Evolutionary conservation across 2,329 filamentous ascomycete genomes (phyloP), one percentile per base, ranked within the genome.

Genomic region (Ciborinia camelliae): DNA sequence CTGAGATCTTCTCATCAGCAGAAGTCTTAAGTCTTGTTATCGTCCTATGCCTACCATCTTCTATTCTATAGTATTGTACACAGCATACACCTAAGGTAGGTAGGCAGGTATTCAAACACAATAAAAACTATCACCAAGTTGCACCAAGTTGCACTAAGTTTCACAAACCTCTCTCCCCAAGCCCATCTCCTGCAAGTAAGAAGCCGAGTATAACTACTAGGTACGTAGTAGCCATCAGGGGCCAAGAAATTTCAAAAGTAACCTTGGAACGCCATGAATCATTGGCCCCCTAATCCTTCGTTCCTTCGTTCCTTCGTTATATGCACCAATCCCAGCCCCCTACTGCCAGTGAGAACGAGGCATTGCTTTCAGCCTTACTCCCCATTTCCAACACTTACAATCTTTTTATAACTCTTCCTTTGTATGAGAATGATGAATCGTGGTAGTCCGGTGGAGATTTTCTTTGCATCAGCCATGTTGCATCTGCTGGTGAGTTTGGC

Each of bases 361-460:
- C 35, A 32, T 53, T 41, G 35, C 39, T 41, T 54, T 54, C 47
- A 62, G 59, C 47, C 59, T 62, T 62, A 32, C 37, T 62, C 8
- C 47, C 30, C 26, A 14, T 62, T 53, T 62, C 35, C 35, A 28
- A 41, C 18, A 5, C 12, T 47, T 45, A 20, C 28, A 26, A 10
- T 58, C 54, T 58, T 58, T 58, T 47, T 58, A 45, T 58, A 47
- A 43, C 54, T 32, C 35, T 2, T 5, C 20, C 28, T 28, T 35
- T 45, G 39, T n/a, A 47, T 45, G 28, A 45, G 28, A 10, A n/a
- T n/a, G 5, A 6, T 45, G n/a, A n/a, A n/a, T n/a, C n/a, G 5
- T 32, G 28, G 26, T 57, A 45, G n/a, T 45, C 20, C 14, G 7
- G 20, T 45, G 20, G 39, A 45, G 18, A 18, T 23, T 41, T 58